Evolutionary conservation across 2,329 filamentous ascomycete genomes (phyloP).

Genomic region (Pseudogymnoascus sp.): DNA sequence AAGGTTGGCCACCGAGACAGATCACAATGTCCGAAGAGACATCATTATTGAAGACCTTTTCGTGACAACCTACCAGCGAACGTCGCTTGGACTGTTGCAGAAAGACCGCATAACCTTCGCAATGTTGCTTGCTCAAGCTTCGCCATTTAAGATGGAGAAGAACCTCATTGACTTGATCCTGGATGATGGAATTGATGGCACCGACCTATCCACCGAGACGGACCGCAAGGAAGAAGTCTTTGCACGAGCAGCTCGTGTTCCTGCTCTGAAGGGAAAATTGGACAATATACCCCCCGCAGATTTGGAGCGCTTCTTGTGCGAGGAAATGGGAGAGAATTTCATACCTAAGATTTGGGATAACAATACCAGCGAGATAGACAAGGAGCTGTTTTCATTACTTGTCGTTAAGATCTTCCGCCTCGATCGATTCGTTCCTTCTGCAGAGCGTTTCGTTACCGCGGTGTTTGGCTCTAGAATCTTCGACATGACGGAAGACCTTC

Average conservation of each 20-base stretch:
- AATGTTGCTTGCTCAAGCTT: slow-evolving; percentile 89
- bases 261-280: slow-evolving; percentile 66
- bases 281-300: slow-evolving; percentile 52
- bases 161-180: slow-evolving; percentile 78
- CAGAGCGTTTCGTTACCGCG: slow-evolving; percentile 78
- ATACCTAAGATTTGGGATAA: slow-evolving; percentile 72
- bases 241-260: slow-evolving; percentile 59
- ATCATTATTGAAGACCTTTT: slow-evolving; percentile 90
- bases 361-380: slow-evolving; percentile 58
- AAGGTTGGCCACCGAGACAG: slow-evolving; percentile 60
- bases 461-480: slow-evolving; percentile 82
- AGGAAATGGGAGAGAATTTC: slow-evolving; percentile 79
- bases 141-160: slow-evolving; percentile 95
- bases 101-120: slow-evolving; percentile 91
- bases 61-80: slow-evolving; percentile 83
- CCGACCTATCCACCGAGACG: slow-evolving; percentile 66
- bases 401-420: slow-evolving; percentile 92
- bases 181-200: slow-evolving; percentile 66
- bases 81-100: slow-evolving; percentile 85
- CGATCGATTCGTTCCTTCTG: slow-evolving; percentile 87
- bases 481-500: slow-evolving; percentile 77
- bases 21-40: slow-evolving; percentile 74
- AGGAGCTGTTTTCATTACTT: slow-evolving; percentile 74
- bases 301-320: slow-evolving; percentile 77
- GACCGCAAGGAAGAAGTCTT: slow-evolving; percentile 62